Percentiles rank a stretch among this genome's conserved stretches.
phyloP scores from a whole-genome alignment of 2,329 filamentous ascomycete species.

The Fusarium sambucinum region DNA sequence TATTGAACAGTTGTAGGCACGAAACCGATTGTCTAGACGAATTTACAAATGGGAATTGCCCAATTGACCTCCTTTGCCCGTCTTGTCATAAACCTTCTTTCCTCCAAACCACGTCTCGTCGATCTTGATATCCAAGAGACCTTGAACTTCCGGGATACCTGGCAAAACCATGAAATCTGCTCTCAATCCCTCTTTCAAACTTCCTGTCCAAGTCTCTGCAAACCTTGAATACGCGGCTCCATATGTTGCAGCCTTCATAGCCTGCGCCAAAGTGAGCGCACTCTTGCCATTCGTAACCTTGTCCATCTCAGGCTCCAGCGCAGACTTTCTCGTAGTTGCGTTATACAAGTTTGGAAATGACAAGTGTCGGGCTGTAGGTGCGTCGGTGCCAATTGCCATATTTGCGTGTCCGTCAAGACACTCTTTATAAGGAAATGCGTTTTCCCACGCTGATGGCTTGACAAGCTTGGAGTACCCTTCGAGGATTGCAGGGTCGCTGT shows the following conservation, averaged over 20 bases:
- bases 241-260: constrained; percentile 64
- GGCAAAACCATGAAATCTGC: constrained; percentile 66
- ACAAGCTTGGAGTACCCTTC: constrained; percentile 71
- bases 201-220: constrained; percentile 66
- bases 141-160: neutral
- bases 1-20: neutral
- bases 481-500: constrained; percentile 71
- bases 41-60: too few relatives aligned
- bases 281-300: constrained; percentile 65
- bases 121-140: constrained; percentile 20
- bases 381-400: constrained; percentile 69
- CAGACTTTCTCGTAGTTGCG: constrained; percentile 68
- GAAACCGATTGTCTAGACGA: neutral
- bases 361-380: constrained; percentile 68
- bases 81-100: neutral
- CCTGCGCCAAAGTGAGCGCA: constrained; percentile 64
- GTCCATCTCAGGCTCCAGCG: constrained; percentile 59
- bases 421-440: constrained; percentile 73
- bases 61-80: too few relatives aligned
- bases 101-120: constrained; percentile 36
- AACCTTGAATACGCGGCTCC: constrained; percentile 71
- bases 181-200: constrained; percentile 62
- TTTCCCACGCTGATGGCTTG: constrained; percentile 64
- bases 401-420: constrained; percentile 66
- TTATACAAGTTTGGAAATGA: constrained; percentile 69